A percentile compares a stretch with the other conserved stretches of the same genome.
Conservation (phyloP, 768 basidiomycete genomes). For the Cyathus striatus region DNA sequence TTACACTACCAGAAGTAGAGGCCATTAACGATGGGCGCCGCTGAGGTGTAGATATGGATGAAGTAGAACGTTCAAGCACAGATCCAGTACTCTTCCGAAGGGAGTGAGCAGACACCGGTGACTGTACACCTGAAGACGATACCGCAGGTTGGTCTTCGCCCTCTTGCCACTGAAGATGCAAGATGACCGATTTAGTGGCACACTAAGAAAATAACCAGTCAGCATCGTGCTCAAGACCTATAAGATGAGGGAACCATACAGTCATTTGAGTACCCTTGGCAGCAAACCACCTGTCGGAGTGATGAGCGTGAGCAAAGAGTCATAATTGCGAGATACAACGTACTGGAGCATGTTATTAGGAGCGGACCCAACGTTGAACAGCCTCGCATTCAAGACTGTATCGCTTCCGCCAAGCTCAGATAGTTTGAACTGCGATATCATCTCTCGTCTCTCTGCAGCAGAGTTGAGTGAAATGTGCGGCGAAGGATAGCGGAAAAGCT, state of each 20-base stretch:
- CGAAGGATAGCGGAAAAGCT: slow-evolving; percentile 32
- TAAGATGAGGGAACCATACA: slow-evolving; percentile 28
- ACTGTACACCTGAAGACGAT: slow-evolving; percentile 9
- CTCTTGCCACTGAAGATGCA: slow-evolving; percentile 86
- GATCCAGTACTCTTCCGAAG: slow-evolving; percentile 43
- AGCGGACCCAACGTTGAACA: slow-evolving; percentile 75
- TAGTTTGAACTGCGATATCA: slow-evolving; percentile 90
- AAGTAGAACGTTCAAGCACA: slow-evolving; percentile 49
- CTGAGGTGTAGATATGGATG: slow-evolving; percentile 37
- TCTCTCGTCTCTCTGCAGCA: slow-evolving; percentile 57
- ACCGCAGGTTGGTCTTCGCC: slow-evolving; percentile 30
- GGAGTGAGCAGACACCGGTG: slow-evolving; percentile 2
- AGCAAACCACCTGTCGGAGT: slow-evolving; percentile 70
- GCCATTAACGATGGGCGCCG: slow-evolving; percentile 32
- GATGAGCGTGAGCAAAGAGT: not conserved
- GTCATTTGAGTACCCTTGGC: slow-evolving; percentile 90
- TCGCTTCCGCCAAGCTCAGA: slow-evolving; percentile 70
- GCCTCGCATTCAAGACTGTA: slow-evolving; percentile 57
- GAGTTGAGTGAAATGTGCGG: slow-evolving; percentile 1
- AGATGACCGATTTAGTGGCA: slow-evolving; percentile 81
- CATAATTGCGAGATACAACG: not conserved
- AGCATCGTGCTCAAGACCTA: not conserved
- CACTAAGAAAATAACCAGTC: slow-evolving; percentile 53
- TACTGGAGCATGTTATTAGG: slow-evolving; percentile 87
- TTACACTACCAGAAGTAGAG: slow-evolving; percentile 14